Percentiles rank a stretch among this genome's conserved stretches.
These are phyloP conservation scores for Tagetes patula DNA, from an alignment of 129 eudicot genomes.

Conservation along the genomic window DNA sequence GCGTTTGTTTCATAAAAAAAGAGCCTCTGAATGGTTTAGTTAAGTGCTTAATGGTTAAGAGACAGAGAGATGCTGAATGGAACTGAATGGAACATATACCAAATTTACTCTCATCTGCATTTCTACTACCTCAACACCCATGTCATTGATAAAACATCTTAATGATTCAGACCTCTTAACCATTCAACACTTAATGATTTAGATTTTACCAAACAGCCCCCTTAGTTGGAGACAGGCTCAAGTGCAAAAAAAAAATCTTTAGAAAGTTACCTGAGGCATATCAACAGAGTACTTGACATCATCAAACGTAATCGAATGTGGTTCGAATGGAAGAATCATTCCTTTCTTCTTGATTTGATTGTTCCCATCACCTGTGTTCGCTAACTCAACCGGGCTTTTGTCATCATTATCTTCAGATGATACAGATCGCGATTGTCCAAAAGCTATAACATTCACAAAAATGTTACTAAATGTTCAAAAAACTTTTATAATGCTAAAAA, in stretches of 20 bases:
- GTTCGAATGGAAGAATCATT: slow-evolving; percentile 90
- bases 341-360: slow-evolving; percentile 41
- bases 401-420: slow-evolving; percentile 37
- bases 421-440: slow-evolving; percentile 51
- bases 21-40: too few species aligned
- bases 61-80: too few species aligned
- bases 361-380: slow-evolving; percentile 7
- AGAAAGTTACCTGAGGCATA: slow-evolving; percentile 71
- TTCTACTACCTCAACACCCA: too few species aligned
- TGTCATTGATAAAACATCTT: too few species aligned
- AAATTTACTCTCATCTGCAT: too few species aligned
- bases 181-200: too few species aligned
- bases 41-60: too few species aligned
- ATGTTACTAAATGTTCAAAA: slow-evolving; percentile 12
- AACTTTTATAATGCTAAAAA: background rate
- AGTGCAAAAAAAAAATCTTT: background rate
- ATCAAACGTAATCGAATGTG: slow-evolving; percentile 73
- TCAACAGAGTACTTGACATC: slow-evolving; percentile 76
- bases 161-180: too few species aligned
- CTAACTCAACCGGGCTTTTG: slow-evolving; percentile 31
- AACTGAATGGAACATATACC: too few species aligned
- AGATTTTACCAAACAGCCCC: too few species aligned
- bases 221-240: background rate
- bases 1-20: too few species aligned
- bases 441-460: slow-evolving; percentile 42